Evolutionary conservation across 371 early-diverging fungal species (phyloP).

Genomic region (Zychaea mexicana): DNA sequence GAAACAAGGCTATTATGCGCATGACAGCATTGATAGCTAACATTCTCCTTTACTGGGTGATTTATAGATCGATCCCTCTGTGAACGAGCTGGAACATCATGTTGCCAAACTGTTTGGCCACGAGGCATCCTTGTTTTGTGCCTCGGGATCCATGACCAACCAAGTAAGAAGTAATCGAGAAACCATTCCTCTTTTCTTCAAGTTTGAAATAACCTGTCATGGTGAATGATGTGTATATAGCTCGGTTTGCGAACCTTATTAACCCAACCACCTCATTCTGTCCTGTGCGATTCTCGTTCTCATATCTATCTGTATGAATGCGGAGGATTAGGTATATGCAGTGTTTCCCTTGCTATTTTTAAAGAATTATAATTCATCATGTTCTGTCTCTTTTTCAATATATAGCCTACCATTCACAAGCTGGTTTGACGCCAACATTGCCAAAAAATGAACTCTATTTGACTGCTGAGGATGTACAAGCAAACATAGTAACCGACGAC

Average conservation of each 20-base stretch:
- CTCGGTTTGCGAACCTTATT: conserved; percentile 37
- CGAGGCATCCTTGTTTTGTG: conserved; percentile 81
- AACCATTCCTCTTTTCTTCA: too few species aligned
- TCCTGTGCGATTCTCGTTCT: conserved; percentile 76
- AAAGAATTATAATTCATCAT: not conserved
- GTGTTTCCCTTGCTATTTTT: not conserved
- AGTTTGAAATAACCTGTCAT: too few species aligned
- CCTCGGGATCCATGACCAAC: conserved; percentile 40
- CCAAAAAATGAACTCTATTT: conserved; percentile 65
- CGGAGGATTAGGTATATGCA: conserved; percentile 52
- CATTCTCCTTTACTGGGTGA: too few species aligned
- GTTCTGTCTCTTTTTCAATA: not conserved
- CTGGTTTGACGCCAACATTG: conserved; percentile 66
- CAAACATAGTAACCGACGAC: conserved; percentile 27
- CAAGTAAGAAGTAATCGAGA: conserved; percentile 2
- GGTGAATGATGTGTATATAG: not conserved
- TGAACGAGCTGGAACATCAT: conserved; percentile 65
- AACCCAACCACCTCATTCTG: conserved; percentile 76
- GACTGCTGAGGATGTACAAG: conserved; percentile 68
- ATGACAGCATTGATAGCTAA: too few species aligned
- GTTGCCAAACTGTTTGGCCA: conserved; percentile 77
- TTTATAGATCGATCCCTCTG: conserved; percentile 21
- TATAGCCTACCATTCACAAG: conserved; percentile 78
- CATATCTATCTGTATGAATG: conserved; percentile 84
- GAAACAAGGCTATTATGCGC: too few species aligned